Evolutionary conservation across 345 rosid genomes (phyloP), one percentile per base, ranked within the genome.

Genomic region (Sonneratia caseolaris): DNA sequence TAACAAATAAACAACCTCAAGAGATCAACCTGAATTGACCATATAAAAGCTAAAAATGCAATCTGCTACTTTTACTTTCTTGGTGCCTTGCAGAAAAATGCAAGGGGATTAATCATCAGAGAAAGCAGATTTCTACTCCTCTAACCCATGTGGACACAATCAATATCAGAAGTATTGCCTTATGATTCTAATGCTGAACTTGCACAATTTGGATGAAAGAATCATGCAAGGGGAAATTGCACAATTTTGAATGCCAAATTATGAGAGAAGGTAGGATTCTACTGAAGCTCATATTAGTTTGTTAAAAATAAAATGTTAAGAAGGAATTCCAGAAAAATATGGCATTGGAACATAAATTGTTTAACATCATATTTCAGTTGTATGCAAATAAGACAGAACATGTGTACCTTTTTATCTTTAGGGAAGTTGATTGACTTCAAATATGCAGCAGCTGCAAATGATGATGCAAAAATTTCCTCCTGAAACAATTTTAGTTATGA

Each of bases 391-490:
- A 5, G 21, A 62, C 7, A 7, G 55, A 43, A 16, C 70, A 19
- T 43, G 4, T 36, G 61, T 73, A 88, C 98, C 93, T 91, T 93
- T 76, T 93, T 91, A 75, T 93, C 97, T 82, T 83, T 89, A 11
- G 98, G 98, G 81, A 93, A 93, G 79, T 91, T 21, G 73, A 93
- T 89, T 42, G 98, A 93, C 82, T 88, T 82, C 74, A 93, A 86
- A 76, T 91, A 93, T 21, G 98, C 98, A 75, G 98, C 97, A 59
- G 97, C 92, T 67, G 97, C 98, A 80, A 93, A 93, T 53, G 97
- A 93, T 0, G 98, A 93, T 4, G 98, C 98, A 76, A 93, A 93
- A 76, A 91, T 93, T 81, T 93, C 98, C 80, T 91, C 98, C 98
- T 93, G 80, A 71, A 78, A 79, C 68, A 75, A 71, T 71, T 59